Conservation (phyloP, 495 filamentous ascomycete species). For the Podospora anserina region DNA sequence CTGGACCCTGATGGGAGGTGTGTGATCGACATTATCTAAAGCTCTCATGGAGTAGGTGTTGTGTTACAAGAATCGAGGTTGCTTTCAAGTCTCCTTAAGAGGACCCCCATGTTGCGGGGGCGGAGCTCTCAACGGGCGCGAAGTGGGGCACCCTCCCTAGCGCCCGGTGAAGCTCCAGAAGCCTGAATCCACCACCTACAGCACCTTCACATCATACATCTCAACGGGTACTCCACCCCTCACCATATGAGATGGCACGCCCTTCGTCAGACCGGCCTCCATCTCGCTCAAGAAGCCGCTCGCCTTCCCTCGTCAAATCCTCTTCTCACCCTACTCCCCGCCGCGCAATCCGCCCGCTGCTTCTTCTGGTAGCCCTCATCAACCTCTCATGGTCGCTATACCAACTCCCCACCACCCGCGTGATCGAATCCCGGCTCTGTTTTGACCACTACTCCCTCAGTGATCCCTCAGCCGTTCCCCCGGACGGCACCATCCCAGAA, state of each 20-base stretch:
- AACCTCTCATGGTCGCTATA: slow-evolving; percentile 46
- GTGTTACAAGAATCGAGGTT: too few relatives aligned
- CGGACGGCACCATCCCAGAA: slow-evolving; percentile 41
- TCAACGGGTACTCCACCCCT: too few relatives aligned
- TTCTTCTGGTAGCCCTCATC: slow-evolving; percentile 41
- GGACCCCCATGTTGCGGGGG: background rate
- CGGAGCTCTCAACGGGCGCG: background rate
- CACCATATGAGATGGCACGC: background rate
- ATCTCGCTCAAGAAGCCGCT: background rate
- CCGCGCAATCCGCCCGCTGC: slow-evolving; percentile 30
- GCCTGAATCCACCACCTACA: background rate
- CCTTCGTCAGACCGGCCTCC: background rate
- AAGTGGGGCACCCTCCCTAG: slow-evolving; percentile 6
- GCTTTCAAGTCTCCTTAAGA: too few relatives aligned
- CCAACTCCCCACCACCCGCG: slow-evolving; percentile 46
- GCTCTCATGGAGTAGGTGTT: background rate
- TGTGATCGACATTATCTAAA: slow-evolving; percentile 3
- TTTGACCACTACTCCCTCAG: slow-evolving; percentile 41
- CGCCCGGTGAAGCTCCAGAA: background rate
- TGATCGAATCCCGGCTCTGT: slow-evolving; percentile 48
- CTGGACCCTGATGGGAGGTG: background rate
- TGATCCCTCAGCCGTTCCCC: slow-evolving; percentile 34
- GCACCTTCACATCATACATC: background rate
- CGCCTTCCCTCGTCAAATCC: background rate
- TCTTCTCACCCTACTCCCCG: background rate